Evolutionary conservation across 225 moss, liverwort and hornwort species (phyloP).

Genomic region (Straminergon stramineum): DNA sequence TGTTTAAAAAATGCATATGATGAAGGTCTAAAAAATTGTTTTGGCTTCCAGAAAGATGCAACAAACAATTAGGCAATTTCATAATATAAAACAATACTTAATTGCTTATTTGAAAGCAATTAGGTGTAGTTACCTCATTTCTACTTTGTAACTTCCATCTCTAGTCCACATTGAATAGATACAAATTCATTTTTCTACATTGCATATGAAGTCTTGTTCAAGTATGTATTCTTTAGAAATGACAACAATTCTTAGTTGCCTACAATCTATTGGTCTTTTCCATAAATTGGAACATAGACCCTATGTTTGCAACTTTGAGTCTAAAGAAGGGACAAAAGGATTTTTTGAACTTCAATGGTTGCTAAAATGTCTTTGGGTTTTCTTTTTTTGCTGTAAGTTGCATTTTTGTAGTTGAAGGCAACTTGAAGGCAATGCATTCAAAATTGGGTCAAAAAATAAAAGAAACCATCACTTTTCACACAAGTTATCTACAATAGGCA

Average conservation of each 20-base stretch:
- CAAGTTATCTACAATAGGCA: neutral
- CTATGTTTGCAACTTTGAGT: neutral
- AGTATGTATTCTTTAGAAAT: neutral
- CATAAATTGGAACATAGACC: neutral
- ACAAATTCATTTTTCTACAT: neutral
- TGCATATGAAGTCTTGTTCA: neutral
- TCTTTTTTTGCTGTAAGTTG: neutral
- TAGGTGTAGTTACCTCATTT: neutral
- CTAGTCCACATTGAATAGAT: neutral
- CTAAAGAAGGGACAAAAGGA: neutral
- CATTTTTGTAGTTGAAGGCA: neutral
- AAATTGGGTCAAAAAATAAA: neutral
- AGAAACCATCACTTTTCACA: neutral
- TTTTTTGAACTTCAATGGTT: neutral
- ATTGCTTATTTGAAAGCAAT: neutral
- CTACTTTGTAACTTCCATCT: neutral
- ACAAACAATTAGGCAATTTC: neutral
- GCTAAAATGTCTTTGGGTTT: neutral
- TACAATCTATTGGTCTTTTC: neutral
- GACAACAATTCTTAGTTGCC: fast-evolving
- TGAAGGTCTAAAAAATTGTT: neutral
- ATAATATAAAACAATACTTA: neutral
- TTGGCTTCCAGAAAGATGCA: neutral
- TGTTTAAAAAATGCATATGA: neutral
- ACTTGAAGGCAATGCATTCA: neutral